Percentiles rank a stretch among this genome's conserved stretches.
Evolutionary conservation across 2,329 filamentous ascomycete genomes (phyloP).

Genomic region (Colletotrichum cordylinicola): DNA sequence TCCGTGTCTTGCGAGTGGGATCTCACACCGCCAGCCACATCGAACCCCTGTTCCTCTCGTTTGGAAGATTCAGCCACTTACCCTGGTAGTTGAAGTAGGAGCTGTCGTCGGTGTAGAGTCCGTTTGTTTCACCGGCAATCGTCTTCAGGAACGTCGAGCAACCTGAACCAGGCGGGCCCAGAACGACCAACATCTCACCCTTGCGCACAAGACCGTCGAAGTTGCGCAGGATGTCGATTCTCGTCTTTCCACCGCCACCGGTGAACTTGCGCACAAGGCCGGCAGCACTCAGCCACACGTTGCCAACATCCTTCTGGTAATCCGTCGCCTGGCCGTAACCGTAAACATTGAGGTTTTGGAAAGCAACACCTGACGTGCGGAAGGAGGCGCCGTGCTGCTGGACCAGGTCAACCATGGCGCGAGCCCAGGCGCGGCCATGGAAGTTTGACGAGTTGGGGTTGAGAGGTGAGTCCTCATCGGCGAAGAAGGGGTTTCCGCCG

Average conservation of each 20-base stretch:
- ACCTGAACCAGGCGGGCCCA: slow-evolving; percentile 75
- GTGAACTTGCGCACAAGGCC: slow-evolving; percentile 54
- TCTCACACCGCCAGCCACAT: not conserved
- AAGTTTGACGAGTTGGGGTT: slow-evolving; percentile 61
- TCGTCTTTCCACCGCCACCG: slow-evolving; percentile 58
- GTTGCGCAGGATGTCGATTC: slow-evolving; percentile 71
- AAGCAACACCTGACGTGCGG: slow-evolving; percentile 68
- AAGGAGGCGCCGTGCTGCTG: slow-evolving; percentile 59
- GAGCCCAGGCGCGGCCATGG: slow-evolving; percentile 63
- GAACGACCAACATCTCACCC: slow-evolving; percentile 78
- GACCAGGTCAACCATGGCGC: slow-evolving; percentile 59
- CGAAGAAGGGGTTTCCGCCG: slow-evolving; percentile 56
- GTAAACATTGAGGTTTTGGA: slow-evolving; percentile 71
- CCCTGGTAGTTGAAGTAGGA: slow-evolving; percentile 86
- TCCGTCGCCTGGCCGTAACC: slow-evolving; percentile 72
- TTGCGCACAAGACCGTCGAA: slow-evolving; percentile 73
- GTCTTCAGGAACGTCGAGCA: slow-evolving; percentile 89
- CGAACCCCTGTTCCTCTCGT: not conserved
- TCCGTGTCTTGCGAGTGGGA: not conserved
- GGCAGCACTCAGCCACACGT: slow-evolving; percentile 60
- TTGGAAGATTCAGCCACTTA: slow-evolving; percentile 31
- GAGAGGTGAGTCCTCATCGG: slow-evolving; percentile 55
- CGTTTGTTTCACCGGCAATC: slow-evolving; percentile 82
- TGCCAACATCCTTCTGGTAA: slow-evolving; percentile 72
- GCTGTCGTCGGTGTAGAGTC: slow-evolving; percentile 72